phyloP scores from a whole-genome alignment of 495 filamentous ascomycete genomes.

The Mytilinidion resinicola region DNA sequence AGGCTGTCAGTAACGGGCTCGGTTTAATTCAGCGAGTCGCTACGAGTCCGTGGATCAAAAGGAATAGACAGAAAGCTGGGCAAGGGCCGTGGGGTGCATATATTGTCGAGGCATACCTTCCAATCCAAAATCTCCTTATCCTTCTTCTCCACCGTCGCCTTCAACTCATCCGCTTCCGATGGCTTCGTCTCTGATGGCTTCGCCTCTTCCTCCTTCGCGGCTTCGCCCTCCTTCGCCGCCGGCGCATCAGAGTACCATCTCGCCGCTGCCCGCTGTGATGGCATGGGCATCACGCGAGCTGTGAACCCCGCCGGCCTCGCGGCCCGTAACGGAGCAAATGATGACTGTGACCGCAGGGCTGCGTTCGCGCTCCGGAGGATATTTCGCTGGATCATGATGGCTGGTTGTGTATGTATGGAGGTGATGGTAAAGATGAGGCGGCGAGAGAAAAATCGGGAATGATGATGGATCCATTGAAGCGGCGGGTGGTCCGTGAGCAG shows the following conservation, averaged over 20 bases:
- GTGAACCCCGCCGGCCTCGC: background rate
- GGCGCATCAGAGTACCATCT: slow-evolving; percentile 31
- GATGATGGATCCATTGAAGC: background rate
- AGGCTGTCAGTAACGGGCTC: background rate
- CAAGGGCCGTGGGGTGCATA: slow-evolving; percentile 8
- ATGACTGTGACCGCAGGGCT: slow-evolving; percentile 9
- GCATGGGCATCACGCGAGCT: slow-evolving; percentile 7
- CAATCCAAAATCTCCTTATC: slow-evolving; percentile 75
- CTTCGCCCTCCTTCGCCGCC: slow-evolving; percentile 22
- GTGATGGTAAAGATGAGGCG: background rate
- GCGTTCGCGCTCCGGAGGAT: slow-evolving; percentile 17
- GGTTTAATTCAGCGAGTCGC: no score
- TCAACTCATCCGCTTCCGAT: slow-evolving; percentile 41
- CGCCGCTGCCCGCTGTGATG: slow-evolving; percentile 3
- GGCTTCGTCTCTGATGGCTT: slow-evolving; percentile 5
- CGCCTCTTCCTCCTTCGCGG: background rate
- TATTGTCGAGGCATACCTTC: slow-evolving; percentile 55
- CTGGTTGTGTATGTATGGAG: background rate
- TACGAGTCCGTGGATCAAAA: no score
- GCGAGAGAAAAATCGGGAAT: background rate
- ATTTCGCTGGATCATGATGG: slow-evolving; percentile 26
- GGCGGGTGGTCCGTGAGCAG: slow-evolving; percentile 5
- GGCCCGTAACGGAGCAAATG: slow-evolving; percentile 8
- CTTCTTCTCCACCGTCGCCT: slow-evolving; percentile 73
- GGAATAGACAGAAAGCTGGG: background rate